Base-by-base conservation (phyloP, 345 rosid species). In the Sisymbrium irio region DNA sequence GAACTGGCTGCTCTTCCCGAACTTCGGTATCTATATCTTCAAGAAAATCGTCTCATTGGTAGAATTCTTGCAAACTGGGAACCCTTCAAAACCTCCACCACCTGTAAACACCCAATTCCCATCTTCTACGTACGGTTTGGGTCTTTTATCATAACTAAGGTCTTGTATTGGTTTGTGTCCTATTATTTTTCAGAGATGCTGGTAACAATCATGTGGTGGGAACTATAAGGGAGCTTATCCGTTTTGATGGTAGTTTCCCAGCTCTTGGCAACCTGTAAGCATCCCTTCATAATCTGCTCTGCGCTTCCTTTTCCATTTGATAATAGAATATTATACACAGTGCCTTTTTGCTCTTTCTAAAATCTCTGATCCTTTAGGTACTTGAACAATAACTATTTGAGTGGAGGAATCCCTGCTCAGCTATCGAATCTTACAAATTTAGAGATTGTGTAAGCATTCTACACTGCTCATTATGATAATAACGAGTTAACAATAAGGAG, bases 131-230 rank as follows among this genome's bases (percentile, higher is more conserved):
- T 47, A 28, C 4, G 39, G 4, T 56, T 56, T 56, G 6, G 5
- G 12, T 37, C 42, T 44, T 69, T 62, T 9, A 40, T 56, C 18
- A 47, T 64, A 33, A n/a, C n/a, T n/a, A n/a, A n/a, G n/a, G n/a
- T n/a, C n/a, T n/a, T n/a, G 9, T 58, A 19, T 50, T 77, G 25
- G 59, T 40, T 39, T 78, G 20, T 77, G 37, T 39, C 67, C 60
- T 35, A 18, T 55, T 56, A 9, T 45, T 69, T 49, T 55, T 15
- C 80, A 94, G 96, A 87, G 97, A 94, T 89, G 88, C 85, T 66
- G 96, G 98, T 25, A 91, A 88, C 85, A 94, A 91, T 67, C 97
- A 89, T 84, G 77, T 94, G 83, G 96, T 94, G 42, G 97, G 98
- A 74, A 94, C 97, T 6, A 83, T 94, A 33, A 76, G 98, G 69